Base-by-base conservation (phyloP, 176 grass and related monocot species). In the Carex cristatella region DNA sequence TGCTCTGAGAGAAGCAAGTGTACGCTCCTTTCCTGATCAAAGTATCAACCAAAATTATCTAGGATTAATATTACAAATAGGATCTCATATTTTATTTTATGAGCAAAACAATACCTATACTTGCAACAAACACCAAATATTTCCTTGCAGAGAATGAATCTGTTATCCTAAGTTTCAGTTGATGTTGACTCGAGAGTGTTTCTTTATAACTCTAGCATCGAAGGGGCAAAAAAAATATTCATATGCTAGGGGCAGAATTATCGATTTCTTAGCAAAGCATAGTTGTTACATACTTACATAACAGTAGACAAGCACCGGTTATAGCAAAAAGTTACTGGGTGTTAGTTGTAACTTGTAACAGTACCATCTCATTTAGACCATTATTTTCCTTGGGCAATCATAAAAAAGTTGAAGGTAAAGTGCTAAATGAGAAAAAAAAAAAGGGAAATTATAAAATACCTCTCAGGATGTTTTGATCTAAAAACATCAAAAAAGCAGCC, bases 401-500 rank as follows among this genome's bases (percentile, higher is more conserved):
- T 31, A 56, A 12, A 32, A 15, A 0, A 56, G 8, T 77, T 77
- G 27, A 77, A 56, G 23, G 32, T 77, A 55, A 77, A 54, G 8
- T 49, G 46, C 10, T 49, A 49, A 49, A 49, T 1, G 8, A 19
- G 5, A 4, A 54, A 78, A 51, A 78, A 82, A 54, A 3, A 49
- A 79, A 54, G 75, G 46, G 0, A 85, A 67, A 69, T 27, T 12
- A 68, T 64, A 1, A 40, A 74, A 30, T 91, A 99, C 96, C 96
- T 95, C 73, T 89, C 88, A 53, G 96, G 93, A 60, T 95, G 88
- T 83, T 92, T 99, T 81, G 88, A 99, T 86, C 93, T 90, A 76
- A 99, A 99, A 91, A 85, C 85, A 81, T 95, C 91, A 85, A 95
- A 95, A 95, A 99, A 94, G 33, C 59, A 87, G 81, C 91, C 96